Evolutionary conservation across 352 stramenopile species (phyloP).

Genomic region (Lagenidium giganteum): DNA sequence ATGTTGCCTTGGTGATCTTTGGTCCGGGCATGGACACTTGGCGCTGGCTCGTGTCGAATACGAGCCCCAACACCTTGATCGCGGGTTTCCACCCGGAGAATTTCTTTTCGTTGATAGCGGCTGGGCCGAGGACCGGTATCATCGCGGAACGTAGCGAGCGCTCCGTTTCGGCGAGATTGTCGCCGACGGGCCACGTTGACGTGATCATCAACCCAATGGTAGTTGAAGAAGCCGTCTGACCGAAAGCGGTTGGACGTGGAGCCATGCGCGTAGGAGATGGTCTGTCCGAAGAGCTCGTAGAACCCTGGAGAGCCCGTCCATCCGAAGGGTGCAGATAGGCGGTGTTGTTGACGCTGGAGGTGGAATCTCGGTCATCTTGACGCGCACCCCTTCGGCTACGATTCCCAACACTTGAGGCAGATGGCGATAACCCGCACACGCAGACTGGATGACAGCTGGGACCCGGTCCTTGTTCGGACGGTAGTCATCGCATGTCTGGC

Average conservation of each 20-base stretch:
- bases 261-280: constrained; percentile 13
- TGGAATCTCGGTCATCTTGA: background rate
- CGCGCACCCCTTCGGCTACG: background rate
- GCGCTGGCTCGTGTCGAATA: background rate
- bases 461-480: constrained; percentile 5
- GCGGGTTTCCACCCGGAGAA: background rate
- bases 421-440: background rate
- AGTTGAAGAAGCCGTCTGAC: background rate
- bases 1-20: constrained; percentile 8
- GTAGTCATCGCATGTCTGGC: background rate
- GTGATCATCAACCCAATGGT: constrained; percentile 22
- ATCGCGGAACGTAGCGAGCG: no score
- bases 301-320: constrained; percentile 7
- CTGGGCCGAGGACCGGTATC: no score
- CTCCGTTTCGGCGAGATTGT: background rate
- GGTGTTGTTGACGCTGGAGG: background rate
- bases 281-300: constrained; percentile 12
- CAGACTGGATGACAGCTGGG: no score
- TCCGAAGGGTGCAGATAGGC: constrained; percentile 3
- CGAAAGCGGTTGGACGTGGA: background rate
- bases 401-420: background rate
- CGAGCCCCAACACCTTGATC: constrained; percentile 3
- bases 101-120: constrained; percentile 9
- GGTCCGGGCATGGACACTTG: constrained; percentile 1
- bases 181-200: constrained; percentile 6